Conservation (phyloP, 78 protist genomes). For the Creolimax fragrantissima region DNA sequence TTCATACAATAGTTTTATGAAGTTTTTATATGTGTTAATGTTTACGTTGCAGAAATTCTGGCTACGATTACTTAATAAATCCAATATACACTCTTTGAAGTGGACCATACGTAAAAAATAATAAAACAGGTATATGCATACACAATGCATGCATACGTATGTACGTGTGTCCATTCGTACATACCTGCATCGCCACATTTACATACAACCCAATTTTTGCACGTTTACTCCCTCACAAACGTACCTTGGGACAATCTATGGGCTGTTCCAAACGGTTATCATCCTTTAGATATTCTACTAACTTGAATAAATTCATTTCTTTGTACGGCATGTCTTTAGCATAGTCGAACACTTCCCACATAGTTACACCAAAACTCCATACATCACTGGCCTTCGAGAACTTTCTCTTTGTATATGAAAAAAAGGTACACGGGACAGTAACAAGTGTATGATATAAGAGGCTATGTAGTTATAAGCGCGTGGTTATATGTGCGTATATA, state of each 20-base stretch:
- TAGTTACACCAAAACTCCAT: background rate
- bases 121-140: background rate
- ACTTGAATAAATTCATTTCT: background rate
- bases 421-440: too few species aligned
- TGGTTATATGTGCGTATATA: too few species aligned
- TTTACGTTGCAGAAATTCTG: background rate
- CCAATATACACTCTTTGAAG: background rate
- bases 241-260: background rate
- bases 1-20: too few species aligned
- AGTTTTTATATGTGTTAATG: background rate
- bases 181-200: background rate
- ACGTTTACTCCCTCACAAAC: background rate
- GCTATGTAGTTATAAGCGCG: too few species aligned
- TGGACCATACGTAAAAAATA: background rate
- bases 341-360: background rate
- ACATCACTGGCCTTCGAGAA: background rate
- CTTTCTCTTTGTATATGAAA: background rate
- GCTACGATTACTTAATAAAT: background rate
- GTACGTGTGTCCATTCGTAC: background rate
- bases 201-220: background rate
- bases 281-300: background rate
- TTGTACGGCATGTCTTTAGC: background rate
- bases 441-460: too few species aligned
- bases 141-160: background rate
- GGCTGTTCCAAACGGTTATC: background rate